Evolutionary conservation across 441 rosid genomes (phyloP).

Genomic region (Gossypium aridum): DNA sequence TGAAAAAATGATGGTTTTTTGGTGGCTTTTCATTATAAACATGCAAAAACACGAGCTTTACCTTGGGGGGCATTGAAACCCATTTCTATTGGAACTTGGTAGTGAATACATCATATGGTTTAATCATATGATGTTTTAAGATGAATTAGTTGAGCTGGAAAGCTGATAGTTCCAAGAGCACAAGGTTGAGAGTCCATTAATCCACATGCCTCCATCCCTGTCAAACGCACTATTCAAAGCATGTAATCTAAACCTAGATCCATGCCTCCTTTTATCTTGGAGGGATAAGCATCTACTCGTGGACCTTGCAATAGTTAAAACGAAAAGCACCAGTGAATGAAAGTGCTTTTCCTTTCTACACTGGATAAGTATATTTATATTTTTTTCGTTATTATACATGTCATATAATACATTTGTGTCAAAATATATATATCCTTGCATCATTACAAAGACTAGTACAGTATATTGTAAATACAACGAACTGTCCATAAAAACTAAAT

Average conservation of each 20-base stretch:
- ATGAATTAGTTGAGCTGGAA: not conserved
- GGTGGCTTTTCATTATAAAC: not conserved
- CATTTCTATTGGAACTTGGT: not conserved
- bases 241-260: constrained; percentile 76
- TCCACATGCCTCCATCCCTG: not conserved
- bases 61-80: not conserved
- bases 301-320: constrained; percentile 34
- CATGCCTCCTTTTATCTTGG: constrained; percentile 60
- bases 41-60: not conserved
- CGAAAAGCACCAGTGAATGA: not conserved
- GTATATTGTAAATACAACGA: constrained; percentile 18
- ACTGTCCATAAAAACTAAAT: constrained; percentile 28
- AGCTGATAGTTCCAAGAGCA: not conserved
- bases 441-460: not conserved
- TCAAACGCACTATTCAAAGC: constrained; percentile 32
- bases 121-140: not conserved
- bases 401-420: not conserved
- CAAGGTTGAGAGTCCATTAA: not conserved
- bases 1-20: not conserved
- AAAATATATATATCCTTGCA: not conserved
- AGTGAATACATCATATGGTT: not conserved
- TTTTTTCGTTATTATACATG: not conserved
- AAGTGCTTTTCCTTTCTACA: not conserved
- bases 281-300: constrained; percentile 37
- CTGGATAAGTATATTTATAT: not conserved